Conservation (phyloP, 140 eudicot species). For the Flaveria floridana region DNA sequence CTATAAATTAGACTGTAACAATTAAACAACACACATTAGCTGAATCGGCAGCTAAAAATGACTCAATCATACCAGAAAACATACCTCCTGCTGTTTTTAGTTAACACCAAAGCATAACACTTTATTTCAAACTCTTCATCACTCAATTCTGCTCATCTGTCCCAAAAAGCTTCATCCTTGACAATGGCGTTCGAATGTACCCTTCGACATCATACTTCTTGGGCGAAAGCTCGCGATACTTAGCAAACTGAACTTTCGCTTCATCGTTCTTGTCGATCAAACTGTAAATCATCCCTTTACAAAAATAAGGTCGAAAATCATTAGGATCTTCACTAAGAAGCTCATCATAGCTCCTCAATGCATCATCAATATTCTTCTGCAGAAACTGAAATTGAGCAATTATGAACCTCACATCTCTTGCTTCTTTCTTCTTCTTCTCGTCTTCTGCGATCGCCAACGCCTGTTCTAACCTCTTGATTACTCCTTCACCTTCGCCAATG, state of each 20-base stretch:
- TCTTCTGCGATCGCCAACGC: constrained; percentile 54
- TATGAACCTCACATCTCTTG: constrained; percentile 61
- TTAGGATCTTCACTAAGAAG: constrained; percentile 60
- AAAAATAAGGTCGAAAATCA: constrained; percentile 69
- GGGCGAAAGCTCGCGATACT: constrained; percentile 65
- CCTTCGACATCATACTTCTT: constrained; percentile 63
- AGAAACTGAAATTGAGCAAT: constrained; percentile 66
- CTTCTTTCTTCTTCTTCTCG: constrained; percentile 49
- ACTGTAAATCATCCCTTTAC: constrained; percentile 74
- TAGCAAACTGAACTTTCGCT: constrained; percentile 60
- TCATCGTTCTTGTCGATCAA: constrained; percentile 52
- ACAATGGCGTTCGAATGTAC: constrained; percentile 51
- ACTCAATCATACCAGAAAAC: constrained; percentile 14
- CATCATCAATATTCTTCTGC: constrained; percentile 69
- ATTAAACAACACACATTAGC: constrained; percentile 22
- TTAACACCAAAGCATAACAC: not conserved
- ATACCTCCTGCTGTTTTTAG: constrained; percentile 19
- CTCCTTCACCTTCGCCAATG: constrained; percentile 51
- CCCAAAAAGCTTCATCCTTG: constrained; percentile 67
- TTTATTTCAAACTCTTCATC: not conserved
- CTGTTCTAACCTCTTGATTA: constrained; percentile 49
- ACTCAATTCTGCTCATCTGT: constrained; percentile 41
- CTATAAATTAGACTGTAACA: not conserved
- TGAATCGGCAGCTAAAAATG: constrained; percentile 24
- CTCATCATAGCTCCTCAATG: constrained; percentile 62